Evolutionary conservation across 768 basidiomycete species (phyloP).

Genomic region (Boletus sp.): DNA sequence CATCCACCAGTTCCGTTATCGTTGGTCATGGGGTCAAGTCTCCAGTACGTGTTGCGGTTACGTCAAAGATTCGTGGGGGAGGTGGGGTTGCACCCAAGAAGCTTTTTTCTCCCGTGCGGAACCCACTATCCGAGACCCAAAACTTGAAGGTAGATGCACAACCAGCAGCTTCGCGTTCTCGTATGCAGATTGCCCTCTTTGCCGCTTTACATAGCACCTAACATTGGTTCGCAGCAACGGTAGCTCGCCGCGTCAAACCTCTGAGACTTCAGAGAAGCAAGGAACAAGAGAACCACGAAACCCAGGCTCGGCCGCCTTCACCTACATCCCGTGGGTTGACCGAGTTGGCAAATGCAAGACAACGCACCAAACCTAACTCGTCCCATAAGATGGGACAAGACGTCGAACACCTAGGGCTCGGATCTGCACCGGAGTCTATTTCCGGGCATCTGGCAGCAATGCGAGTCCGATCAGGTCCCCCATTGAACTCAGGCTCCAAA

Average conservation of each 20-base stretch:
- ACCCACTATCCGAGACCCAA: slow-evolving; percentile 24
- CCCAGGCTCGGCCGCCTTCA: background rate
- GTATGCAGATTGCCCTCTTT: slow-evolving; percentile 15
- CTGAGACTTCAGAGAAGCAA: slow-evolving; percentile 9
- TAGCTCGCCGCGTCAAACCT: slow-evolving; percentile 12
- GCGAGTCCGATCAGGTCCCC: slow-evolving; percentile 19
- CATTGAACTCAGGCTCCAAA: background rate
- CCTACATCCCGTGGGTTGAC: slow-evolving; percentile 1
- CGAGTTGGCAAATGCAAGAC: slow-evolving; percentile 6
- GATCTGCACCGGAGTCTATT: slow-evolving; percentile 26
- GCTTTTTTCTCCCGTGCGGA: slow-evolving; percentile 14
- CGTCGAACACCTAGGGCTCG: slow-evolving; percentile 12
- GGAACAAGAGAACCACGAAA: slow-evolving; percentile 5
- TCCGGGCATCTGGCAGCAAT: slow-evolving; percentile 26
- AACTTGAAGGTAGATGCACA: slow-evolving; percentile 16
- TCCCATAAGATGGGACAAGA: slow-evolving; percentile 8
- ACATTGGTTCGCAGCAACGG: slow-evolving; percentile 9
- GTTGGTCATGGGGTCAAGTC: slow-evolving; percentile 15
- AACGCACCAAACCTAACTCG: slow-evolving; percentile 14
- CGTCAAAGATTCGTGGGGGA: slow-evolving; percentile 19
- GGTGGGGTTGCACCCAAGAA: slow-evolving; percentile 26
- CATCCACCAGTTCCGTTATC: background rate
- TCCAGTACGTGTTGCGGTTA: slow-evolving; percentile 14
- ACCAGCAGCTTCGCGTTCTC: slow-evolving; percentile 11
- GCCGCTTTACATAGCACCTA: background rate